Percentiles rank a stretch among this genome's conserved stretches.
These are phyloP conservation scores for Iris macrosiphon DNA, from an alignment of 106 monocot genomes.

Conservation along the genomic window DNA sequence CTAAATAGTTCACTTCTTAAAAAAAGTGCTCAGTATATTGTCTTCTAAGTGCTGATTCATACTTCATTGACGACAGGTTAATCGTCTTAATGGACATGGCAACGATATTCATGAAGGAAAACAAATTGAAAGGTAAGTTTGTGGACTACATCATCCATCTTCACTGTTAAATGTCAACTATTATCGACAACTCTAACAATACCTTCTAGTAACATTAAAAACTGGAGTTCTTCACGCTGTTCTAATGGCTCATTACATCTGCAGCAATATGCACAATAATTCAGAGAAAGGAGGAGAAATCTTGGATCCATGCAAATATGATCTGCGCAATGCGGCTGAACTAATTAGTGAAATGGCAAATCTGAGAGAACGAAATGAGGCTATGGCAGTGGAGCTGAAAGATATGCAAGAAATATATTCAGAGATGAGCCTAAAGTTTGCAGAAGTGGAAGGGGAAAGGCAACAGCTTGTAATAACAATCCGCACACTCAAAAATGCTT, in stretches of 20 bases:
- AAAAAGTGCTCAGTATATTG: background rate
- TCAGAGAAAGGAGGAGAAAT: constrained; percentile 6
- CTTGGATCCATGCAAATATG: constrained; percentile 2
- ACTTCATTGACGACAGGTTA: background rate
- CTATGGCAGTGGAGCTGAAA: constrained; percentile 77
- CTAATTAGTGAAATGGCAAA: constrained; percentile 29
- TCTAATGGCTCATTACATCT: constrained; percentile 1
- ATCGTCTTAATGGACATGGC: background rate
- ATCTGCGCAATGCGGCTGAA: constrained; percentile 15
- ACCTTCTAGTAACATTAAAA: no score
- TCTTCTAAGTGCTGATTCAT: background rate
- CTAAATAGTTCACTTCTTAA: background rate
- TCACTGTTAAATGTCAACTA: no score
- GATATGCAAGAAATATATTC: constrained; percentile 95
- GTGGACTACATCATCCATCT: no score
- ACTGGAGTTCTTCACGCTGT: background rate
- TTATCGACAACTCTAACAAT: no score
- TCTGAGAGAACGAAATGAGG: constrained; percentile 51
- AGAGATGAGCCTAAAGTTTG: constrained; percentile 86
- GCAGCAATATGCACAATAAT: constrained; percentile 16
- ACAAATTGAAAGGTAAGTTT: background rate
- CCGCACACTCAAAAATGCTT: constrained; percentile 71
- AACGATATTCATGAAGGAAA: background rate
- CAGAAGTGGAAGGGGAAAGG: constrained; percentile 92
- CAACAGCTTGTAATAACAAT: constrained; percentile 91